Base-by-base conservation (phyloP, 2,329 filamentous ascomycete species). In the Magnaporthiopsis incrustans region DNA sequence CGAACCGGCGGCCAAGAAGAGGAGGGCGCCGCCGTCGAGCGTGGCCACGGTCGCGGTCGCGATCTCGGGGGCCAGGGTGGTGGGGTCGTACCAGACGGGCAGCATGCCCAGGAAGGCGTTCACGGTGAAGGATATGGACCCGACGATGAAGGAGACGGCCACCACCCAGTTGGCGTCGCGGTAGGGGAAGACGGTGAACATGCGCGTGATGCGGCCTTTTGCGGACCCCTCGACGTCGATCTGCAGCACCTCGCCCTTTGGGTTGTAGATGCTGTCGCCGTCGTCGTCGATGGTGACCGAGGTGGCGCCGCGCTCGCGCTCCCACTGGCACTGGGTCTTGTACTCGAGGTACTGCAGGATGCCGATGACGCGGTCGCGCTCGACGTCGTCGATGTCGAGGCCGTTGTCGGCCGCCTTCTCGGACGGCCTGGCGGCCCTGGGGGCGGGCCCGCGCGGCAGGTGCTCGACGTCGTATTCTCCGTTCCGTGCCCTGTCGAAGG, bases 121-220 rank as follows among this genome's bases (percentile, higher is more conserved):
- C 59, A 65, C 18, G 27, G 59, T 60, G 58, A 67, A 67, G 26
- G 63, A 33, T n/a, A 65, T n/a, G 7, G 64, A 66, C 5, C 65
- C 67, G 15, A 65, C 5, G 27, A 67, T 65, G 10, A 73, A 76
- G 61, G 73, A 68, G 14, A 67, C 27, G 25, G 64, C 56, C 27
- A 66, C 44, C 10, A 65, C 22, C 66, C 65, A 68, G 62, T 65
- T 68, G 6, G 65, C 58, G 53, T 67, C 64, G 27, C 66, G 63
- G 35, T 65, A 66, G 32, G 66, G 67, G 59, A 64, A 68, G 7
- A 64, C 62, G 7, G 62, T 67, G 60, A 68, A 66, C 66, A 68
- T 67, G 35, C 66, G 65, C 18, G 56, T 27, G 10, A 67, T 33
- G 27, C 60, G 44, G 15, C 60, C 60, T 14, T 26, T 27, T 6